phyloP scores from a whole-genome alignment of 768 basidiomycete species.

The Leccinum variicolor region DNA sequence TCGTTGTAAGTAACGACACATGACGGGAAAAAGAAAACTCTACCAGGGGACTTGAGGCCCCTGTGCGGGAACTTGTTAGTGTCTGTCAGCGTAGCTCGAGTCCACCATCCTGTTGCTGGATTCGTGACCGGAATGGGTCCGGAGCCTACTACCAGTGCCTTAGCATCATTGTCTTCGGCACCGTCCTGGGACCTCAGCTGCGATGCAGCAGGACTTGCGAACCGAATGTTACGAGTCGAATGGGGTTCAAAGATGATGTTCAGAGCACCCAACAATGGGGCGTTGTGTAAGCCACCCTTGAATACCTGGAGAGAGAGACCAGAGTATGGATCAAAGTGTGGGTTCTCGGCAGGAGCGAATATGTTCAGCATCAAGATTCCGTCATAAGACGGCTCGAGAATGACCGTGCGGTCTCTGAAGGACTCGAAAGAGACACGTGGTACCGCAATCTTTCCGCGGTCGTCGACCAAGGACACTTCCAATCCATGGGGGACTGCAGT shows the following conservation, averaged over 20 bases:
- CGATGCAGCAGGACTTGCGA: constrained; percentile 6
- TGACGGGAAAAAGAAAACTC: background rate
- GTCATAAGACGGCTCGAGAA: background rate
- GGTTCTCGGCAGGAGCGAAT: background rate
- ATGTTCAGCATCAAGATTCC: constrained; percentile 5
- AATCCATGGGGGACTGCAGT: background rate
- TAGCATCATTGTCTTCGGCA: no score
- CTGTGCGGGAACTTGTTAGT: constrained; percentile 4
- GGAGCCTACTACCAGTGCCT: background rate
- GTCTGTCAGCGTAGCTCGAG: background rate
- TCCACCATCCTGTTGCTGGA: constrained; percentile 14
- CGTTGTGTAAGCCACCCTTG: background rate
- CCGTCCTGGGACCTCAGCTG: background rate
- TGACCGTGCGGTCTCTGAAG: background rate
- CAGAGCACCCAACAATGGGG: constrained; percentile 6
- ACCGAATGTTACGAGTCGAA: constrained; percentile 10
- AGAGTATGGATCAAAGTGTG: constrained; percentile 6
- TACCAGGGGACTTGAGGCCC: no score
- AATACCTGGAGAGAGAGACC: constrained; percentile 5
- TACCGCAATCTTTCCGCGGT: background rate
- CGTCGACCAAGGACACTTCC: constrained; percentile 7
- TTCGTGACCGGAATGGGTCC: constrained; percentile 6
- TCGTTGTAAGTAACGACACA: background rate
- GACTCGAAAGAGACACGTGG: background rate
- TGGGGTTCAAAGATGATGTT: constrained; percentile 10